A percentile compares a stretch with the other conserved stretches of the same genome.
Evolutionary conservation across 2,329 filamentous ascomycete species (phyloP).

Genomic region (Elsinoe arachidis): DNA sequence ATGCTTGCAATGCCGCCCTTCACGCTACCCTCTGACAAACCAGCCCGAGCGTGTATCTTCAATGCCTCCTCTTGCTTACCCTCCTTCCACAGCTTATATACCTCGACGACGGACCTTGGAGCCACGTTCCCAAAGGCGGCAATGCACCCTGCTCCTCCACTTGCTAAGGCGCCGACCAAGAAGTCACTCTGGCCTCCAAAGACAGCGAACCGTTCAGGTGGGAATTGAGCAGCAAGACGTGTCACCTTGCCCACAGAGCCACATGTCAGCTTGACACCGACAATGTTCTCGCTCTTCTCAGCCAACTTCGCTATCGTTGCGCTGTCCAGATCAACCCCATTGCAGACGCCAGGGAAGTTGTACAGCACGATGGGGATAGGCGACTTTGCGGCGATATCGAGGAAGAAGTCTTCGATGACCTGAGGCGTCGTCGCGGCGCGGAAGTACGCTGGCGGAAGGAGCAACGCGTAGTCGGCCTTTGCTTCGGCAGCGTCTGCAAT

Average conservation of each 20-base stretch:
- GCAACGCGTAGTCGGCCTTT: slow-evolving; percentile 35
- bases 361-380: slow-evolving; percentile 60
- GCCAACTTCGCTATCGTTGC: slow-evolving; percentile 51
- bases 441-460: slow-evolving; percentile 39
- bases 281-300: slow-evolving; percentile 45
- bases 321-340: slow-evolving; percentile 60
- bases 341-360: slow-evolving; percentile 61
- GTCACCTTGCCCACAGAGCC: slow-evolving; percentile 54
- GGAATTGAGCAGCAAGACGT: slow-evolving; percentile 44
- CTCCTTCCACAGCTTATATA: slow-evolving; percentile 54
- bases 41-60: slow-evolving; percentile 51
- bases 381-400: slow-evolving; percentile 47
- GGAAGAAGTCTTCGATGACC: slow-evolving; percentile 36
- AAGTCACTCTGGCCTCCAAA: slow-evolving; percentile 64
- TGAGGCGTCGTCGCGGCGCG: slow-evolving; percentile 34
- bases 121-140: slow-evolving; percentile 48
- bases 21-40: slow-evolving; percentile 56
- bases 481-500: slow-evolving; percentile 34
- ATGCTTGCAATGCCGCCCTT: slow-evolving; percentile 59
- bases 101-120: slow-evolving; percentile 46
- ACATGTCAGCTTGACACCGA: slow-evolving; percentile 59
- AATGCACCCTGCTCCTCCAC: slow-evolving; percentile 43
- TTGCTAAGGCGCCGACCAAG: slow-evolving; percentile 42
- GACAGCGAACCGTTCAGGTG: slow-evolving; percentile 50
- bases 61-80: slow-evolving; percentile 53